Percentiles rank a stretch among this genome's conserved stretches.
These are phyloP conservation scores for Botrytis tulipae DNA, from an alignment of 2,329 filamentous ascomycete genomes.

Conservation along the genomic window DNA sequence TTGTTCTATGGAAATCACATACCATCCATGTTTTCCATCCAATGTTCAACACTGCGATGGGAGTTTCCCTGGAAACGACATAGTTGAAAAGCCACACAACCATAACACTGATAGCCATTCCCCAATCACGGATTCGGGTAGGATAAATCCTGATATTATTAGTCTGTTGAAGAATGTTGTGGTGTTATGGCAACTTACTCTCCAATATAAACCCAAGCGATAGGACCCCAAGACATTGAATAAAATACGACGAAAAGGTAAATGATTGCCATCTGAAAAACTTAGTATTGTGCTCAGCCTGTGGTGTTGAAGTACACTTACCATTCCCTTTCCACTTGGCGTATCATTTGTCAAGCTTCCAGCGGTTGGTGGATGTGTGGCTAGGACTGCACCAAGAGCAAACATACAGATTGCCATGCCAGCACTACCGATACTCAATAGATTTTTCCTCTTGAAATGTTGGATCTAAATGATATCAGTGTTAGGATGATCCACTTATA, in stretches of 20 bases:
- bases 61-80: conserved; percentile 49
- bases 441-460: conserved; percentile 6
- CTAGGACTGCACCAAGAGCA: conserved; percentile 10
- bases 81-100: conserved; percentile 54
- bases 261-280: conserved; percentile 14
- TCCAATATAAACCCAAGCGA: conserved; percentile 18
- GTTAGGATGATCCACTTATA: neutral
- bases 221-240: conserved; percentile 14
- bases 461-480: neutral
- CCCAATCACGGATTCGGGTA: conserved; percentile 44
- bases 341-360: conserved; percentile 4
- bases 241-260: conserved; percentile 19
- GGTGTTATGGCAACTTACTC: neutral
- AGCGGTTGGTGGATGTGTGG: conserved; percentile 10
- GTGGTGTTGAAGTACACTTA: neutral
- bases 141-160: conserved; percentile 9
- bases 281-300: neutral
- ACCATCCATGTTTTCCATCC: conserved; percentile 40
- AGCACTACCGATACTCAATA: conserved; percentile 12
- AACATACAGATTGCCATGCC: conserved; percentile 17
- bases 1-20: neutral
- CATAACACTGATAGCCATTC: conserved; percentile 48
- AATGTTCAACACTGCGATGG: conserved; percentile 49
- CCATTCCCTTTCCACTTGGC: conserved; percentile 16
- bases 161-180: neutral